These are phyloP conservation scores for Amanita pallidorosea DNA, from an alignment of 768 basidiomycete genomes.

Conservation along the genomic window DNA sequence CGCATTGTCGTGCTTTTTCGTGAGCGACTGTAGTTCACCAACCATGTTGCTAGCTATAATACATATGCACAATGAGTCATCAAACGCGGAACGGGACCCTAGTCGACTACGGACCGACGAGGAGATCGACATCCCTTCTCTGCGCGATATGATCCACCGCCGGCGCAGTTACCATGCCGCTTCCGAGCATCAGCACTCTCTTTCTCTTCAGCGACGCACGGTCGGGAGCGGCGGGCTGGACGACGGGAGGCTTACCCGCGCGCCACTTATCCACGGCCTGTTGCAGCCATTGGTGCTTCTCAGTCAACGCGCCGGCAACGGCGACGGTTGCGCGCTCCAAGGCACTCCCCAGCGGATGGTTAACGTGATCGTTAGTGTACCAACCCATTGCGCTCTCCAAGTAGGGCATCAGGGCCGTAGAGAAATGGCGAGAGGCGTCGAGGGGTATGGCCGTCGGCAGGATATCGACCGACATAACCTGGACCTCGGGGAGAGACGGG, in stretches of 20 bases:
- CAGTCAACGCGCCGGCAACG: conserved; percentile 39
- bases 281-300: conserved; percentile 48
- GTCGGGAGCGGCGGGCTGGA: background rate
- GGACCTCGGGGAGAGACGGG: conserved; percentile 40
- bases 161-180: conserved; percentile 93
- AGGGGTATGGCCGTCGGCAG: conserved; percentile 76
- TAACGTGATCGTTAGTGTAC: conserved; percentile 16
- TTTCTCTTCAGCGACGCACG: conserved; percentile 30
- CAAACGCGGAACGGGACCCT: background rate
- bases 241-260: background rate
- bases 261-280: conserved; percentile 33
- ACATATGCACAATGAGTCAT: background rate
- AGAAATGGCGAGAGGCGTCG: conserved; percentile 77
- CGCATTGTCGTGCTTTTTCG: conserved; percentile 37
- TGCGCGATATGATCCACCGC: conserved; percentile 66
- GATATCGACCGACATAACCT: conserved; percentile 88
- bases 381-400: conserved; percentile 41
- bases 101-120: conserved; percentile 53
- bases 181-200: conserved; percentile 74
- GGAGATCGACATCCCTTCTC: conserved; percentile 50
- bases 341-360: conserved; percentile 26
- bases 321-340: conserved; percentile 69
- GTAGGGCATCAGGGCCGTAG: conserved; percentile 54
- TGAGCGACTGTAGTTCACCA: conserved; percentile 42
- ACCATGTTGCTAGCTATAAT: conserved; percentile 62